Evolutionary conservation across 805 yeast genomes (phyloP), one percentile per base, ranked within the genome.

Genomic region (Ogataea thermomethanolica): DNA sequence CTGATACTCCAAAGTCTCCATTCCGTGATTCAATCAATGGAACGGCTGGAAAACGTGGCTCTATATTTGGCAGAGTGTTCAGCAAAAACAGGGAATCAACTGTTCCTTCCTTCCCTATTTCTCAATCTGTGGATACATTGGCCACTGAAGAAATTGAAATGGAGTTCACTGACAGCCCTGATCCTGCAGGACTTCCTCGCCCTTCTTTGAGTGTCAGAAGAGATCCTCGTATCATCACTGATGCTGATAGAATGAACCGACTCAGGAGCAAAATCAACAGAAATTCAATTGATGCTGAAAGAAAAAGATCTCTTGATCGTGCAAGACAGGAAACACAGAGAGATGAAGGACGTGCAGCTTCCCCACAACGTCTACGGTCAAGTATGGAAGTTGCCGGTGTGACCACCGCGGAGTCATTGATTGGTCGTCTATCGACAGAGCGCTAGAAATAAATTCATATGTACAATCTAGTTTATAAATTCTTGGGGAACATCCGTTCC

Each of bases 121-220:
- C 59, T 5, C 64, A 54, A 7, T 70, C 70, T 9, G 49, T 61
- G 13, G 64, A 59, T 33, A 61, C 62, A 7, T 46, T 69, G 7
- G 62, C 60, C n/a, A 71, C 77, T 0, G 80, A 74, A 48, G 79
- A 74, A 44, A 74, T 75, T 40, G 71, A 73, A 23, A 55, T 75
- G 70, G 71, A 72, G 22, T 63, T 54, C 43, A 54, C 59, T 2
- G 52, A 48, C n/a, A 52, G 39, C 22, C 33, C 28, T 5, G 33
- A 31, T 8, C 53, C 56, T 41, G 61, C 62, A 4, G 68, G 67
- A 7, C 58, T 69, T 35, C 43, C 56, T 9, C 57, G 64, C 39
- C 63, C 64, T 20, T 55, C 58, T 1, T 43, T 58, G 15, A 50
- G 56, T 5, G 54, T 61, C 7, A 58, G 51, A 33, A 42, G 50